Evolutionary conservation across 2,329 filamentous ascomycete genomes (phyloP).

Genomic region (Diaporthe caulivora): DNA sequence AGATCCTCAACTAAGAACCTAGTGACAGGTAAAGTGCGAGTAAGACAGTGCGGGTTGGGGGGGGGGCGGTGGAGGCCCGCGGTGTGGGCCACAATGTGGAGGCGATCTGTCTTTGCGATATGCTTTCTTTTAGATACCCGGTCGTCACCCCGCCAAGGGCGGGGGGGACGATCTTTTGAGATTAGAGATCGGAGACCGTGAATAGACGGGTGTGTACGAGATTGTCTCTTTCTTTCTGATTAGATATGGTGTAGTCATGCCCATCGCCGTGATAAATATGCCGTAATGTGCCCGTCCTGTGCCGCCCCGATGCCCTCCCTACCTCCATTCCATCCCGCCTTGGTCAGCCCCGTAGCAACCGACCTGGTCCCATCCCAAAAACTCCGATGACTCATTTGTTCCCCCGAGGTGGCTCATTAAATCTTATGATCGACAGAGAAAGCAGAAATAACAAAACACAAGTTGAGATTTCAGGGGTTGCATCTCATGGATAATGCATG

Average conservation of each 20-base stretch:
- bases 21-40: background rate
- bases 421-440: no score
- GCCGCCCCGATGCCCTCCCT: background rate
- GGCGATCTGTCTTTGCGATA: constrained; percentile 6
- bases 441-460: no score
- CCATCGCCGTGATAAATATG: background rate
- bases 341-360: no score
- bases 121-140: constrained; percentile 37
- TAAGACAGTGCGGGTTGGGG: background rate
- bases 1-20: background rate
- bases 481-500: background rate
- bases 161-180: constrained; percentile 32
- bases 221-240: background rate
- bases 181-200: constrained; percentile 28
- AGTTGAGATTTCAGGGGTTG: background rate
- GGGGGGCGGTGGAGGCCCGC: no score
- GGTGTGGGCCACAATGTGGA: background rate
- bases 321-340: no score
- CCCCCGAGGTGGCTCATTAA: no score
- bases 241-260: background rate
- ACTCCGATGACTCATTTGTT: no score
- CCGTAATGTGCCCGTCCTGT: background rate
- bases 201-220: constrained; percentile 10
- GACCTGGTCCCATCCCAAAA: no score
- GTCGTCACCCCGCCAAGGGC: constrained; percentile 25